Conservation (phyloP, 1,284 basidiomycete genomes). For the Puccinia novopanici region DNA sequence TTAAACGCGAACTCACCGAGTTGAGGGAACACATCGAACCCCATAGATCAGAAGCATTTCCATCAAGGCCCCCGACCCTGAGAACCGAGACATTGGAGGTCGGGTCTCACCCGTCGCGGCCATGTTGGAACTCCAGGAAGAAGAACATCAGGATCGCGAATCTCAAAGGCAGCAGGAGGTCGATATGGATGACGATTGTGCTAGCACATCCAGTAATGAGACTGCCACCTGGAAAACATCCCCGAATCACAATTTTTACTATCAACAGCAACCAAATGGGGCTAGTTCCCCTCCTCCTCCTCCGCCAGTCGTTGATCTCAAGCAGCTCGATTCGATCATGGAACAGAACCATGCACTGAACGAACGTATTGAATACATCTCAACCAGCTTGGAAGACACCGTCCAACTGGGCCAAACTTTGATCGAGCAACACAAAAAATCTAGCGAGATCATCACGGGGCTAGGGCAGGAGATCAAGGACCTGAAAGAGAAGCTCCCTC, state of each 20-base stretch:
- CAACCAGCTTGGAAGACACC: slow-evolving; percentile 75
- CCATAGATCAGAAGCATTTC: slow-evolving; percentile 60
- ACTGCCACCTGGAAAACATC: slow-evolving; percentile 55
- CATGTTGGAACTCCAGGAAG: slow-evolving; percentile 48
- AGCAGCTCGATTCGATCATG: slow-evolving; percentile 59
- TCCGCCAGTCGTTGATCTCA: slow-evolving; percentile 51
- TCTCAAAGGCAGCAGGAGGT: slow-evolving; percentile 51
- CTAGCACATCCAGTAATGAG: slow-evolving; percentile 59
- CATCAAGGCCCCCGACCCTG: slow-evolving; percentile 68
- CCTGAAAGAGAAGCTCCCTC: slow-evolving; percentile 67
- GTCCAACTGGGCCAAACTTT: slow-evolving; percentile 73
- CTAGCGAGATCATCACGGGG: slow-evolving; percentile 74
- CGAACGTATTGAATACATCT: slow-evolving; percentile 71
- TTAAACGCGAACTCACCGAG: slow-evolving; percentile 75
- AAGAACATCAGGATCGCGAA: not conserved
- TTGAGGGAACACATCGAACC: slow-evolving; percentile 60
- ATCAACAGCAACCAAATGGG: slow-evolving; percentile 52
- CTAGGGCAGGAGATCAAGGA: slow-evolving; percentile 73
- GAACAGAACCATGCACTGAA: slow-evolving; percentile 68
- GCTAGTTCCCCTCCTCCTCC: slow-evolving; percentile 53
- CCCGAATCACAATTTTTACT: not conserved
- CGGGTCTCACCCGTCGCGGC: slow-evolving; percentile 47
- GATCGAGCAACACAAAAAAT: slow-evolving; percentile 75
- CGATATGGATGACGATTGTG: slow-evolving; percentile 53
- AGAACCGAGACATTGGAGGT: slow-evolving; percentile 23